Conservation (phyloP, 768 basidiomycete species). For the Suillus plorans region DNA sequence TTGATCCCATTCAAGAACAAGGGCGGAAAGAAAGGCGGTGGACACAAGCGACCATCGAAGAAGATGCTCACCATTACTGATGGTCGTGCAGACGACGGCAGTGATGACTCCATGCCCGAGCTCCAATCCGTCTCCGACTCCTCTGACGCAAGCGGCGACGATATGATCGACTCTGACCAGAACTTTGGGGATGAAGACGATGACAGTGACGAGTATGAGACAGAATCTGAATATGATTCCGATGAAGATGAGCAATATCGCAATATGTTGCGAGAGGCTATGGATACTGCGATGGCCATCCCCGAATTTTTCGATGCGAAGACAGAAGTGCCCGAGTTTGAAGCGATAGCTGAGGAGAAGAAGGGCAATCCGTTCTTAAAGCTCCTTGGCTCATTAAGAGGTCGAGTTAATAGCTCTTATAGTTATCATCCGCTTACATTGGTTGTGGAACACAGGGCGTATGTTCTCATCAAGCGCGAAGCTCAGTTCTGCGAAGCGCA, state of each 20-base stretch:
- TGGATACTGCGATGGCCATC: conserved; percentile 61
- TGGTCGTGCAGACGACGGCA: conserved; percentile 39
- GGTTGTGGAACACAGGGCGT: conserved; percentile 45
- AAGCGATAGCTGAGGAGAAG: conserved; percentile 45
- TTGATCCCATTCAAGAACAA: conserved; percentile 11
- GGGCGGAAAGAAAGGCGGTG: conserved; percentile 17
- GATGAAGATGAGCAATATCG: conserved; percentile 69
- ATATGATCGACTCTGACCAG: conserved; percentile 24
- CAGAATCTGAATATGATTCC: conserved; percentile 55
- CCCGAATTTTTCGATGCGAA: conserved; percentile 58
- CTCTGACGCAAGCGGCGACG: conserved; percentile 43
- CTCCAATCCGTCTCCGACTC: conserved; percentile 67
- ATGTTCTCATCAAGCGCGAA: conserved; percentile 53
- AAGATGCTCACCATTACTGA: conserved; percentile 53
- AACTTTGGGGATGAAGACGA: conserved; percentile 37
- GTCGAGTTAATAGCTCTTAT: conserved; percentile 31
- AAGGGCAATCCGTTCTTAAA: conserved; percentile 80
- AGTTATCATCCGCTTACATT: conserved; percentile 3
- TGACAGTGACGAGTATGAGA: conserved; percentile 33
- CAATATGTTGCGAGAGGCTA: conserved; percentile 64
- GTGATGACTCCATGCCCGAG: conserved; percentile 61
- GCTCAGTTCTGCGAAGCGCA: conserved; percentile 39
- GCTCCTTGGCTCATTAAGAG: conserved; percentile 71
- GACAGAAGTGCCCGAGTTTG: conserved; percentile 44
- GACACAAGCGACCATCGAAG: conserved; percentile 27